Evolutionary conservation across 83 land plant genomes (phyloP).

Genomic region (Isoetes engelmannii): DNA sequence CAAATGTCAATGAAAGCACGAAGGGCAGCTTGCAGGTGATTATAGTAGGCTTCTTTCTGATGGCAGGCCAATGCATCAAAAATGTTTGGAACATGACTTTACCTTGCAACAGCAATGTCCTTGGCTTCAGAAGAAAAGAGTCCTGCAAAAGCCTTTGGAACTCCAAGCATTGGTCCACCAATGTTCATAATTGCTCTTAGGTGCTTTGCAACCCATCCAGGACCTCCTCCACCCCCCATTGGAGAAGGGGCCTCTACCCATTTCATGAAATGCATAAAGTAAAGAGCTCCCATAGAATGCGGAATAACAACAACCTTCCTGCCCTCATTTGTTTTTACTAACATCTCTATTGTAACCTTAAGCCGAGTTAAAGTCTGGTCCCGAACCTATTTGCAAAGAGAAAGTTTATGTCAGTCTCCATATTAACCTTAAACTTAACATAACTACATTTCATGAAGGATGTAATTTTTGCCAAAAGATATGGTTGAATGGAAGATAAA

Average conservation of each 20-base stretch:
- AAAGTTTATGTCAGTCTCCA: neutral
- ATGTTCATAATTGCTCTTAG: constrained; percentile 86
- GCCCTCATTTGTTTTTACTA: constrained; percentile 79
- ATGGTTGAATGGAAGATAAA: neutral
- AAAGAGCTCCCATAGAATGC: constrained; percentile 93
- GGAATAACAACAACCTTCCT: constrained; percentile 83
- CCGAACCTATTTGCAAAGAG: constrained; percentile 42
- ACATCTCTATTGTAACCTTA: constrained; percentile 73
- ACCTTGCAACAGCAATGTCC: constrained; percentile 98
- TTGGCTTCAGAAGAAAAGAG: constrained; percentile 92
- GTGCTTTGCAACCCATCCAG: constrained; percentile 86
- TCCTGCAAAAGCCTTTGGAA: constrained; percentile 84
- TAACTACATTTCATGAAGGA: neutral
- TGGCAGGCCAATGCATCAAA: neutral
- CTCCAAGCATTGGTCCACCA: constrained; percentile 90
- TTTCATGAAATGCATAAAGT: constrained; percentile 90
- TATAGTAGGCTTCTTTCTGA: too few relatives aligned
- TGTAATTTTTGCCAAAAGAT: neutral
- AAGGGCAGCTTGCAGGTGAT: too few relatives aligned
- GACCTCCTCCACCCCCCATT: constrained; percentile 93
- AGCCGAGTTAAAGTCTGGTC: constrained; percentile 82
- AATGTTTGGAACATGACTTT: neutral
- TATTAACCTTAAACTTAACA: neutral
- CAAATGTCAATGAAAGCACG: too few relatives aligned
- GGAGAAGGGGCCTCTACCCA: constrained; percentile 97